phyloP scores from a whole-genome alignment of 2,329 filamentous ascomycete genomes.

The Penicillium concentricum region DNA sequence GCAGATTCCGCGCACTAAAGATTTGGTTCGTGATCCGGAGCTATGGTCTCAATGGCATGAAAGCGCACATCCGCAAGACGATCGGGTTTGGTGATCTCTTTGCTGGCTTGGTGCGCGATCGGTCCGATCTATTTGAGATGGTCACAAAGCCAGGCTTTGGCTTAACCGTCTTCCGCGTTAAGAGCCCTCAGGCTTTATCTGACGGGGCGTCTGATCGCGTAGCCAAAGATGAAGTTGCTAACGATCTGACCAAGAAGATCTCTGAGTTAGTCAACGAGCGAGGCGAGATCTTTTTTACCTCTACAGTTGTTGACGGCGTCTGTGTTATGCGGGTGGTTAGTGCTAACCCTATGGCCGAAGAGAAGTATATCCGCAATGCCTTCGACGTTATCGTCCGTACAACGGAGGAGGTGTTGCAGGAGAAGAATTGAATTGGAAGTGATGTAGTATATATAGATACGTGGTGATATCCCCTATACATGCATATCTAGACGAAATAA shows the following conservation, averaged over 20 bases:
- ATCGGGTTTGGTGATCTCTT: constrained; percentile 71
- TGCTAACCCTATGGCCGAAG: constrained; percentile 66
- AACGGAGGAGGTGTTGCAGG: constrained; percentile 54
- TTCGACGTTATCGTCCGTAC: constrained; percentile 70
- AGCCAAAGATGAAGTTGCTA: constrained; percentile 55
- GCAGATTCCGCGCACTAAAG: constrained; percentile 84
- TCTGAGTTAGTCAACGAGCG: constrained; percentile 71
- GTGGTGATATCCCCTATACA: background rate
- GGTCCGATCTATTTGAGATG: constrained; percentile 72
- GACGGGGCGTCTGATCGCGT: constrained; percentile 20
- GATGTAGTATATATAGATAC: background rate
- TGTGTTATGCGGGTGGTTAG: constrained; percentile 82
- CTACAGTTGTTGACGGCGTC: constrained; percentile 67
- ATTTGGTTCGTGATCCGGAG: constrained; percentile 90
- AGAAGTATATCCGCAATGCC: constrained; percentile 68
- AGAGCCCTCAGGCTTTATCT: constrained; percentile 35
- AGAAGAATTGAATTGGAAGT: background rate
- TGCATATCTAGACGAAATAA: background rate
- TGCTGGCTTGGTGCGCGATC: constrained; percentile 55
- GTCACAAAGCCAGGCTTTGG: constrained; percentile 74
- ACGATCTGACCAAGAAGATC: constrained; percentile 69
- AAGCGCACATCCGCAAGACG: constrained; percentile 68
- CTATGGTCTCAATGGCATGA: constrained; percentile 76
- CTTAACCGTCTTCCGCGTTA: constrained; percentile 72
- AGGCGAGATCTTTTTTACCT: constrained; percentile 81